Conservation (phyloP, 2,329 filamentous ascomycete species). For the Ophiostoma angusticollis region DNA sequence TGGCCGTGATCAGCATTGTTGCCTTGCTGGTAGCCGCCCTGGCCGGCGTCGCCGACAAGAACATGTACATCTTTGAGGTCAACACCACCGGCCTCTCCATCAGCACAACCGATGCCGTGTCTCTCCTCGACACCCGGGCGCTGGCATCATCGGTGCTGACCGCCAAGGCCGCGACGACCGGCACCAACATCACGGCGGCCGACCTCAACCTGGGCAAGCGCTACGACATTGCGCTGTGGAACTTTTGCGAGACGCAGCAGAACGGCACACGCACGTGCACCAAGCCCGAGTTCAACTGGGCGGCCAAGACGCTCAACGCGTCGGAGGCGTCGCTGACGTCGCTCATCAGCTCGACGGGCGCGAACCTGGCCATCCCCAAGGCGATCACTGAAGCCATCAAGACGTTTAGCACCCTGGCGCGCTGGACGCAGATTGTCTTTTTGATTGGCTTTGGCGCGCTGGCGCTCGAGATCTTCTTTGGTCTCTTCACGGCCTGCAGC, state of each 20-base stretch:
- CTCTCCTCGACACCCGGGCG: slow-evolving; percentile 5
- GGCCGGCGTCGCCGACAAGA: slow-evolving; percentile 42
- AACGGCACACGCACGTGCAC: slow-evolving; percentile 54
- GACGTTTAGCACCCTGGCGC: slow-evolving; percentile 58
- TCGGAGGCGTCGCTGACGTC: slow-evolving; percentile 42
- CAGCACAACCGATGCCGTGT: slow-evolving; percentile 12
- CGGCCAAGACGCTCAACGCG: slow-evolving; percentile 55
- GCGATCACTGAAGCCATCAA: slow-evolving; percentile 55
- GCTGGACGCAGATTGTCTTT: slow-evolving; percentile 77
- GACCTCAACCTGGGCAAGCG: slow-evolving; percentile 55
- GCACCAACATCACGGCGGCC: slow-evolving; percentile 41
- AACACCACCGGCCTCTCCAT: slow-evolving; percentile 49
- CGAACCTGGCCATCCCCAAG: slow-evolving; percentile 52
- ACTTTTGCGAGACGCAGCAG: slow-evolving; percentile 59
- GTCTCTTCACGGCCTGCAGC: slow-evolving; percentile 72
- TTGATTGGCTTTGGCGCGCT: slow-evolving; percentile 60
- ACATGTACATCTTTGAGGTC: slow-evolving; percentile 45
- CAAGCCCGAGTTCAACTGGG: slow-evolving; percentile 61
- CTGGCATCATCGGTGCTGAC: slow-evolving; percentile 5
- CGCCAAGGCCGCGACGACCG: background rate
- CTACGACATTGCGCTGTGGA: slow-evolving; percentile 77
- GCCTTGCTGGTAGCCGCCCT: slow-evolving; percentile 48
- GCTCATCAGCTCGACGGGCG: slow-evolving; percentile 33
- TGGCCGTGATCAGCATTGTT: slow-evolving; percentile 66
- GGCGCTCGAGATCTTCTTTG: slow-evolving; percentile 58